phyloP scores from a whole-genome alignment of 352 stramenopile species.

The Blastocystis sp. region DNA sequence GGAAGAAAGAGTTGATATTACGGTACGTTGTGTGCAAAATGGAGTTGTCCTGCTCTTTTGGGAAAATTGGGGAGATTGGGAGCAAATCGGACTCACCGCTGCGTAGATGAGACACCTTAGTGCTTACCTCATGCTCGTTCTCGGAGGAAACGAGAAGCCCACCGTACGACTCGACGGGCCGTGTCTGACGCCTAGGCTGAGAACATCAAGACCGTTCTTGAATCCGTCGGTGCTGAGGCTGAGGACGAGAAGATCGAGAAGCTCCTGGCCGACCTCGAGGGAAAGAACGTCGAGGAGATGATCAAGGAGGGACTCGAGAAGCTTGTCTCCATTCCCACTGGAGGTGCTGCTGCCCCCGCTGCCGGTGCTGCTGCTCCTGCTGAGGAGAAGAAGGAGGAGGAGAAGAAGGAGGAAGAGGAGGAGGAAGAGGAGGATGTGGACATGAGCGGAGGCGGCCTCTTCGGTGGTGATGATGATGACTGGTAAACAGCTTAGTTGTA shows the following conservation, averaged over 20 bases:
- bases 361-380: constrained; percentile 71
- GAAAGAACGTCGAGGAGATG: constrained; percentile 79
- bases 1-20: constrained; percentile 12
- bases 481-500: constrained; percentile 69
- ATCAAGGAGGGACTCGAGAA: constrained; percentile 77
- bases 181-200: constrained; percentile 72
- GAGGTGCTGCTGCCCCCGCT: constrained; percentile 73
- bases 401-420: constrained; percentile 73
- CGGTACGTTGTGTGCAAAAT: neutral
- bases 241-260: constrained; percentile 77
- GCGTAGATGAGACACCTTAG: neutral
- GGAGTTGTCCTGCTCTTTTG: neutral
- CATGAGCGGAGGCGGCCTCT: constrained; percentile 73
- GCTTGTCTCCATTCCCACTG: constrained; percentile 79
- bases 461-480: constrained; percentile 71
- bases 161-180: constrained; percentile 38
- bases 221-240: constrained; percentile 82
- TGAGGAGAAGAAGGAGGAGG: constrained; percentile 69
- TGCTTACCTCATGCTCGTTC: constrained; percentile 19
- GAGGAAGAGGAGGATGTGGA: constrained; percentile 72
- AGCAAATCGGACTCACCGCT: neutral
- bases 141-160: constrained; percentile 12
- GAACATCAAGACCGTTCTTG: constrained; percentile 85
- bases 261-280: constrained; percentile 76
- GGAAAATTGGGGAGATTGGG: neutral